Percentiles rank a stretch among this genome's conserved stretches.
Conservation (phyloP, 2,329 filamentous ascomycete genomes). For the Diplodia scrobiculata region DNA sequence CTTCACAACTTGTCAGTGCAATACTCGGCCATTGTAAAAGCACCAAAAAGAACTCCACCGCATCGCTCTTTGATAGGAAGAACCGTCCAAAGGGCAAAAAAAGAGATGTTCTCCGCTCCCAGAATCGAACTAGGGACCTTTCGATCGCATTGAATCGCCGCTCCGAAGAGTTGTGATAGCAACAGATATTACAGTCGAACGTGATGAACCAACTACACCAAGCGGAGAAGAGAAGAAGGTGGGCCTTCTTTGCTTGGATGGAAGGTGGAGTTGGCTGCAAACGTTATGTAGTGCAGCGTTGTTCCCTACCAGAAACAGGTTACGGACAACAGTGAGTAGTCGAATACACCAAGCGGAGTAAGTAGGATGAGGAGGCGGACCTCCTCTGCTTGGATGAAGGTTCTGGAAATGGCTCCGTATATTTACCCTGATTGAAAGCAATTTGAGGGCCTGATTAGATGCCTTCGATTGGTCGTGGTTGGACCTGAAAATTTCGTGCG, state of each 20-base stretch:
- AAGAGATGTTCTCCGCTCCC: not conserved
- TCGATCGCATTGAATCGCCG: not conserved
- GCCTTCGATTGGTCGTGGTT: too few relatives aligned
- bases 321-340: too few relatives aligned
- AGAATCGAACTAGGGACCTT: conserved; percentile 25
- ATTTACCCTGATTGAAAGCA: not conserved
- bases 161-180: not conserved
- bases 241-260: not conserved
- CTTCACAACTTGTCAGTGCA: too few relatives aligned
- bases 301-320: too few relatives aligned
- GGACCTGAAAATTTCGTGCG: not conserved
- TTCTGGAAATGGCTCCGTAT: fast-evolving
- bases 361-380: not conserved
- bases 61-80: too few relatives aligned
- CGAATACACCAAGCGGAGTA: conserved; percentile 13
- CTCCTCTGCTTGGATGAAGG: not conserved
- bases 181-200: conserved; percentile 15
- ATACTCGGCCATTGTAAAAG: too few relatives aligned
- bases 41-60: too few relatives aligned
- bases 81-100: not conserved
- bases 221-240: not conserved
- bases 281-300: too few relatives aligned
- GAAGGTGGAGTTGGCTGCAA: too few relatives aligned
- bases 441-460: too few relatives aligned
- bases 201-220: conserved; percentile 26